phyloP scores from a whole-genome alignment of 148 eudicot species.

The Simmondsia chinensis region DNA sequence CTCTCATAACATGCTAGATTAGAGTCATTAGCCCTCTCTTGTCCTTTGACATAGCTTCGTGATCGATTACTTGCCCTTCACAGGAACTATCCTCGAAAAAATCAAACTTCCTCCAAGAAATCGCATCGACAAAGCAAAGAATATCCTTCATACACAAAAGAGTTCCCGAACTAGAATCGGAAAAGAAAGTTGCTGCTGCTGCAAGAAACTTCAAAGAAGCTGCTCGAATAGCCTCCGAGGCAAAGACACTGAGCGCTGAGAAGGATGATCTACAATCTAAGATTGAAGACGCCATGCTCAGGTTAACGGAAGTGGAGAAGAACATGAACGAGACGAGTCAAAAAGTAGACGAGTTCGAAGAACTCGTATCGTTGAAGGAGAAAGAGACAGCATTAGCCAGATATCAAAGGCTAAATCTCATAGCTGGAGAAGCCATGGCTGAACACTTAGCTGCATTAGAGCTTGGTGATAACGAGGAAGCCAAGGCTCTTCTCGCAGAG shows the following conservation, averaged over 20 bases:
- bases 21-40: too few relatives aligned
- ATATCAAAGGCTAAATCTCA: slow-evolving; percentile 45
- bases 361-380: slow-evolving; percentile 36
- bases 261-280: slow-evolving; percentile 35
- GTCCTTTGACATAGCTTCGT: too few relatives aligned
- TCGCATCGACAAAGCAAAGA: slow-evolving; percentile 49
- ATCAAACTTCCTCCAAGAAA: slow-evolving; percentile 52
- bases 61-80: slow-evolving; percentile 2
- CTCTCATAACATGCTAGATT: too few relatives aligned
- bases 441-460: slow-evolving; percentile 62
- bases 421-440: slow-evolving; percentile 37
- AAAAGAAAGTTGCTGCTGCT: slow-evolving; percentile 73
- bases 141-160: slow-evolving; percentile 56
- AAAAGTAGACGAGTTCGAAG: slow-evolving; percentile 43
- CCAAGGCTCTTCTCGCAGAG: slow-evolving; percentile 54
- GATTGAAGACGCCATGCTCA: slow-evolving; percentile 21
- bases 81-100: slow-evolving; percentile 61
- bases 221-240: slow-evolving; percentile 62
- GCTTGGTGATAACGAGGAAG: slow-evolving; percentile 58
- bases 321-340: slow-evolving; percentile 30
- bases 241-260: slow-evolving; percentile 49
- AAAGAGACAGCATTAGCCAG: slow-evolving; percentile 49
- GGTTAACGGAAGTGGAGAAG: slow-evolving; percentile 37
- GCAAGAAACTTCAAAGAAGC: slow-evolving; percentile 79
- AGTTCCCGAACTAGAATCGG: slow-evolving; percentile 70